Evolutionary conservation across 768 basidiomycete genomes (phyloP).

Genomic region (Boletus fagicola): DNA sequence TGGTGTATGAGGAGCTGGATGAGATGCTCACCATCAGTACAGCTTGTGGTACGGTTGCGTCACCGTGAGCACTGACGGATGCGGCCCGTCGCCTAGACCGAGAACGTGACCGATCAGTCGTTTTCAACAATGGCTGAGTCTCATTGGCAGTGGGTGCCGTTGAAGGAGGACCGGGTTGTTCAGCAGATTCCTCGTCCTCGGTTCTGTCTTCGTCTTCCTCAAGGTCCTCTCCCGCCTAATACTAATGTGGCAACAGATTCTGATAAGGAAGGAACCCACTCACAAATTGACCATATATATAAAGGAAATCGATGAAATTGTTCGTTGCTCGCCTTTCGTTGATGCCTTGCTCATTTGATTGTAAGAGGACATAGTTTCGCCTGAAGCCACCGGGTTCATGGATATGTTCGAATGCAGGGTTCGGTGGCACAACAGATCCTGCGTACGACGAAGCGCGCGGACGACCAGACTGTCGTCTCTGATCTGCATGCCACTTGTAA

Average conservation of each 20-base stretch:
- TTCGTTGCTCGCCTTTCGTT: constrained; percentile 64
- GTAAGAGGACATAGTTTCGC: constrained; percentile 78
- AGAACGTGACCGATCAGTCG: constrained; percentile 42
- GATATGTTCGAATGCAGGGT: constrained; percentile 88
- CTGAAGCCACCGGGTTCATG: constrained; percentile 95
- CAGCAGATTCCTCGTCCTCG: constrained; percentile 52
- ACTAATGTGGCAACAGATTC: constrained; percentile 3
- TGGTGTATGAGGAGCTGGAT: neutral
- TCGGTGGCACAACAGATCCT: constrained; percentile 47
- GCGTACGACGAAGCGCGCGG: constrained; percentile 71
- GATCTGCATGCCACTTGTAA: constrained; percentile 91
- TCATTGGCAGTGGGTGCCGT: constrained; percentile 36
- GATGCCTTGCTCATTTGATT: constrained; percentile 62
- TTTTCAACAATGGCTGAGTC: constrained; percentile 54
- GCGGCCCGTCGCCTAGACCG: constrained; percentile 51
- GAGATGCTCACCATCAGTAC: constrained; percentile 74
- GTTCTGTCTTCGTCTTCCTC: constrained; percentile 79
- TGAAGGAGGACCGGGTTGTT: constrained; percentile 20
- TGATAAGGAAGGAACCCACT: constrained; percentile 33
- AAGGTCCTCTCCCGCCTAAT: constrained; percentile 85
- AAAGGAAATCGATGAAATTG: constrained; percentile 93
- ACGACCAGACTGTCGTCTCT: constrained; percentile 56
- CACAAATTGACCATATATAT: constrained; percentile 95
- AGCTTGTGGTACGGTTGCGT: constrained; percentile 88
- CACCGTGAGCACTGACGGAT: constrained; percentile 69